phyloP scores from a whole-genome alignment of 768 basidiomycete species.

The Flagelloscypha sp. region DNA sequence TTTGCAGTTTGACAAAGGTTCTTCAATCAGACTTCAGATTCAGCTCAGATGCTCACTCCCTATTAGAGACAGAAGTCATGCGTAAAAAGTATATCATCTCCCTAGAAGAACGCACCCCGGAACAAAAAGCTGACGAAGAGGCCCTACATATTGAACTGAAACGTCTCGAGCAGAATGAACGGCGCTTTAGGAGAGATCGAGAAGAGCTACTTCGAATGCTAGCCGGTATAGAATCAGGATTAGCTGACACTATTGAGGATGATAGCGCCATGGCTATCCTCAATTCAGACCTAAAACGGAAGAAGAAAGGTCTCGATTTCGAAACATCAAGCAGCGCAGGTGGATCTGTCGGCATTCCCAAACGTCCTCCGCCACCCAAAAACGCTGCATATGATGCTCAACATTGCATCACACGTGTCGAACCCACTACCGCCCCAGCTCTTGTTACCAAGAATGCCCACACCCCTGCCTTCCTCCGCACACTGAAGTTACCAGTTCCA shows the following conservation, averaged over 20 bases:
- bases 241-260: constrained; percentile 67
- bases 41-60: constrained; percentile 2
- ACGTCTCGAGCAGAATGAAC: constrained; percentile 89
- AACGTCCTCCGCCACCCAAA: constrained; percentile 47
- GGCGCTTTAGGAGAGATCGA: constrained; percentile 78
- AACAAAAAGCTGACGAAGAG: constrained; percentile 92
- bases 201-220: constrained; percentile 81
- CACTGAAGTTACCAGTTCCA: constrained; percentile 74
- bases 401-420: constrained; percentile 69
- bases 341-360: no score
- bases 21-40: constrained; percentile 4
- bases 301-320: constrained; percentile 38
- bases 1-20: constrained; percentile 86
- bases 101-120: constrained; percentile 81
- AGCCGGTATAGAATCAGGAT: constrained; percentile 80
- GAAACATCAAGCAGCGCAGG: constrained; percentile 14
- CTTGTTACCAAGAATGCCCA: constrained; percentile 80
- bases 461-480: constrained; percentile 75
- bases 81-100: constrained; percentile 83
- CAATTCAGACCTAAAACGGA: constrained; percentile 47
- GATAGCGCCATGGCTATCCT: constrained; percentile 45
- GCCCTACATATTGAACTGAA: constrained; percentile 89
- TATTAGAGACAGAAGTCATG: constrained; percentile 74
- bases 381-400: constrained; percentile 54
- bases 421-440: constrained; percentile 43